Conservation (phyloP, 352 stramenopile species). For the Globisporangium nagaii region DNA sequence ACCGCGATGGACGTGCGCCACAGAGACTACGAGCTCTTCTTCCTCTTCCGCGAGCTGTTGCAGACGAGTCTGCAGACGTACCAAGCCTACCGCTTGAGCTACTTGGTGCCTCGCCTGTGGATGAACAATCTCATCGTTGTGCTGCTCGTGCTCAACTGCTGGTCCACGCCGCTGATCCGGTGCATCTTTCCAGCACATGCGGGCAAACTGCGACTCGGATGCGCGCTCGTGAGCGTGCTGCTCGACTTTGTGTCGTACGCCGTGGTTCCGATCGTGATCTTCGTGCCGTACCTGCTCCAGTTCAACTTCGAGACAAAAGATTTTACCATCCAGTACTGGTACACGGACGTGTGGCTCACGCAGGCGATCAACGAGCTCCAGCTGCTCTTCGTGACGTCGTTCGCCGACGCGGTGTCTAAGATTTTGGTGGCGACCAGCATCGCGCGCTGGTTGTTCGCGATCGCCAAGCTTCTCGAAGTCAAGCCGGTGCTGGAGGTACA, state of each 20-base stretch:
- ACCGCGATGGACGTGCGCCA: conserved; percentile 13
- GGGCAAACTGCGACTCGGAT: neutral
- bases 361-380: neutral
- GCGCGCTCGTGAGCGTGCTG: neutral
- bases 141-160: conserved; percentile 32
- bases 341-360: neutral
- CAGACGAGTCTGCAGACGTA: conserved; percentile 21
- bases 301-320: neutral
- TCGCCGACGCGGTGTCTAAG: neutral
- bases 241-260: neutral
- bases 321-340: neutral
- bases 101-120: conserved; percentile 18
- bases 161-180: conserved; percentile 7
- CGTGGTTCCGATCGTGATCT: neutral
- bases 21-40: conserved; percentile 18
- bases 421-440: neutral
- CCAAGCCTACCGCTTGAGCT: conserved; percentile 28
- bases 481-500: too few species aligned
- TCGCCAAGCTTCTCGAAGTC: neutral
- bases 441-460: neutral
- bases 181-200: neutral
- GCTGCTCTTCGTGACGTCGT: neutral
- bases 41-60: conserved; percentile 19
- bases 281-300: neutral
- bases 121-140: conserved; percentile 31